phyloP scores from a whole-genome alignment of 176 grass and related monocot genomes.

The Puya raimondii region DNA sequence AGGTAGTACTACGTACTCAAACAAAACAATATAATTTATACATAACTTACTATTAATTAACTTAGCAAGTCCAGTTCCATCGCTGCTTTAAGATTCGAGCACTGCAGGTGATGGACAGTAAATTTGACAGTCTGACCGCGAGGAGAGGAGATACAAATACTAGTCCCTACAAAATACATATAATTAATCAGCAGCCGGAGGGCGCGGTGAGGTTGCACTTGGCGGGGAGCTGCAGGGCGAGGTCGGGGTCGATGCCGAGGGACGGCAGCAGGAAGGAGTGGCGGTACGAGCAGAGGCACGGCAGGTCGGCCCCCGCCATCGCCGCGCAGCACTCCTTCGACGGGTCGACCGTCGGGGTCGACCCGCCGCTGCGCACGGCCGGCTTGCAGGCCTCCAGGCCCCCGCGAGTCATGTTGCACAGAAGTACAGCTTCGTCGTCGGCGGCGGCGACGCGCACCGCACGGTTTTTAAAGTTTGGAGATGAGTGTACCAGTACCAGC shows the following conservation, averaged over 20 bases:
- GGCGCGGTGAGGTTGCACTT: constrained; percentile 41
- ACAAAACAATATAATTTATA: too few species aligned
- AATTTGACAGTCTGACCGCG: too few species aligned
- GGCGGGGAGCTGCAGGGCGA: constrained; percentile 46
- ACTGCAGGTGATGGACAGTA: too few species aligned
- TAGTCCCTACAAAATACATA: neutral
- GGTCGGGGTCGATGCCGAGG: constrained; percentile 50
- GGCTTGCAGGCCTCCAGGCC: constrained; percentile 45
- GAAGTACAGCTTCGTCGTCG: neutral
- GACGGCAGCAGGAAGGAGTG: constrained; percentile 35
- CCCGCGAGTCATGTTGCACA: constrained; percentile 47
- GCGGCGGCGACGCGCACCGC: neutral
- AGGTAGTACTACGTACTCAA: too few species aligned
- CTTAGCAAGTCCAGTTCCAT: too few species aligned
- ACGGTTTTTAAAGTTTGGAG: too few species aligned
- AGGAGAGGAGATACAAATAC: too few species aligned
- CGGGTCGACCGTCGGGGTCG: constrained; percentile 29
- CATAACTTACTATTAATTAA: too few species aligned
- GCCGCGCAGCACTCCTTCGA: constrained; percentile 33
- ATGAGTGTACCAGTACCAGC: too few species aligned
- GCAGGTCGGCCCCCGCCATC: constrained; percentile 32
- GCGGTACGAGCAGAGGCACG: constrained; percentile 53
- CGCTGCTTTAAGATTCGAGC: too few species aligned
- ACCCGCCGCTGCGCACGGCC: constrained; percentile 29
- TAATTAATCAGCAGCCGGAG: constrained; percentile 14